phyloP scores from a whole-genome alignment of 441 rosid genomes.

The Croton setiger region DNA sequence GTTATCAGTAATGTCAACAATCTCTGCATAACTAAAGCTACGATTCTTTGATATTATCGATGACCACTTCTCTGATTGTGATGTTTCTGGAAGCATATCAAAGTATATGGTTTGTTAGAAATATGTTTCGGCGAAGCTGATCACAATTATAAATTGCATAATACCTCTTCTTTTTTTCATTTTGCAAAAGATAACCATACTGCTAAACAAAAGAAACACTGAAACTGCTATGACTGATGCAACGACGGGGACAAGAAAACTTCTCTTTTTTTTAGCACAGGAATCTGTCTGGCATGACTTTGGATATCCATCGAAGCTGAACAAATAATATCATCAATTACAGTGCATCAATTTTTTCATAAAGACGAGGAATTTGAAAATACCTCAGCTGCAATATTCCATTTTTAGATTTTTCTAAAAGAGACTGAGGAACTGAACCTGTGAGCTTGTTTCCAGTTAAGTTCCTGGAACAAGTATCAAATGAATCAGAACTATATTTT shows the following conservation, averaged over 20 bases:
- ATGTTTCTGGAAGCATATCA: background rate
- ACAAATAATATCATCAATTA: background rate
- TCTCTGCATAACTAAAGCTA: slow-evolving; percentile 13
- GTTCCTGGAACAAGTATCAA: slow-evolving; percentile 6
- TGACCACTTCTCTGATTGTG: background rate
- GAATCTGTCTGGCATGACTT: background rate
- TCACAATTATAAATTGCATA: background rate
- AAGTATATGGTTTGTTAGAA: background rate
- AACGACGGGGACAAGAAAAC: background rate
- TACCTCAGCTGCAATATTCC: slow-evolving; percentile 23
- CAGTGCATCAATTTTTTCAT: background rate
- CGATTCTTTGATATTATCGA: slow-evolving; percentile 22
- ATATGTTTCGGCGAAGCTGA: background rate
- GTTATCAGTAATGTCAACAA: slow-evolving; percentile 32
- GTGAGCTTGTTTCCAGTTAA: slow-evolving; percentile 19
- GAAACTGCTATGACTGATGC: background rate
- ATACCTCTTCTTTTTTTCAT: background rate
- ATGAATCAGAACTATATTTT: background rate
- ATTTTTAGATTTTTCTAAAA: slow-evolving; percentile 13
- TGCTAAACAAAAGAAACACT: background rate
- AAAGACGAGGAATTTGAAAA: background rate
- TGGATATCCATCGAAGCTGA: background rate
- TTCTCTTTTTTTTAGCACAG: background rate
- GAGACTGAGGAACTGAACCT: slow-evolving; percentile 21
- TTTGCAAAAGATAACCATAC: background rate